Conservation (phyloP, 768 basidiomycete species). For the Trametes cubensis region DNA sequence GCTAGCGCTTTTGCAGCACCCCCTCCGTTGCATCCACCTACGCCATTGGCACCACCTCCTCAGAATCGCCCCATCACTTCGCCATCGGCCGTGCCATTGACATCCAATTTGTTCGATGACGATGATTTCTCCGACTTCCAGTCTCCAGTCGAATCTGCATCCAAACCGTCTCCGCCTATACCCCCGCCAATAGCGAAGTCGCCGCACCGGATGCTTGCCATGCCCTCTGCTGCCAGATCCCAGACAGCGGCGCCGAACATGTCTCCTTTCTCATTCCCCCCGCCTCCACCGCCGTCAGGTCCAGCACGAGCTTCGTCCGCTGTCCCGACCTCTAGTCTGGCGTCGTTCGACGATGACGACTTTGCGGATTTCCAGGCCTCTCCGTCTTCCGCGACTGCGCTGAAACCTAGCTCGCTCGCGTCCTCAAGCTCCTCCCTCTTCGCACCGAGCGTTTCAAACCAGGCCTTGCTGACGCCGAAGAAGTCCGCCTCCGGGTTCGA, state of each 20-base stretch:
- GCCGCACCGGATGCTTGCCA: neutral
- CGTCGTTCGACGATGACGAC: slow-evolving; percentile 28
- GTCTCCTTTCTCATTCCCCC: slow-evolving; percentile 13
- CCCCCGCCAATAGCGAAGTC: slow-evolving; percentile 21
- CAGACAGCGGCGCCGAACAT: slow-evolving; percentile 4
- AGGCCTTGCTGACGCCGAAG: slow-evolving; percentile 27
- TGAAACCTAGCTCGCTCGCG: slow-evolving; percentile 10
- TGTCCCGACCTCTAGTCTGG: neutral
- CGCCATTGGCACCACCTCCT: neutral
- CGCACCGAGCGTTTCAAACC: slow-evolving; percentile 27
- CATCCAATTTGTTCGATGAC: slow-evolving; percentile 26
- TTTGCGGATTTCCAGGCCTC: slow-evolving; percentile 31
- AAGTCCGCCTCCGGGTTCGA: slow-evolving; percentile 38
- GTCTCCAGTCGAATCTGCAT: slow-evolving; percentile 22
- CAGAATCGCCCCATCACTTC: neutral
- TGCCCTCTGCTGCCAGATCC: neutral
- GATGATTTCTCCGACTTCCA: slow-evolving; percentile 35
- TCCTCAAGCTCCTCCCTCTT: slow-evolving; percentile 31
- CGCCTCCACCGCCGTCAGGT: slow-evolving; percentile 5
- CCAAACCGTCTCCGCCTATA: slow-evolving; percentile 1
- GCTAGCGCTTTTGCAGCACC: slow-evolving; percentile 13
- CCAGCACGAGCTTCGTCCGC: neutral
- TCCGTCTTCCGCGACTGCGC: slow-evolving; percentile 19
- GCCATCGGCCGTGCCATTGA: slow-evolving; percentile 11
- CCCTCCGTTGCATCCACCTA: slow-evolving; percentile 4